These are phyloP conservation scores for Epichloe scottii DNA, from an alignment of 2,329 filamentous ascomycete genomes.

Conservation along the genomic window DNA sequence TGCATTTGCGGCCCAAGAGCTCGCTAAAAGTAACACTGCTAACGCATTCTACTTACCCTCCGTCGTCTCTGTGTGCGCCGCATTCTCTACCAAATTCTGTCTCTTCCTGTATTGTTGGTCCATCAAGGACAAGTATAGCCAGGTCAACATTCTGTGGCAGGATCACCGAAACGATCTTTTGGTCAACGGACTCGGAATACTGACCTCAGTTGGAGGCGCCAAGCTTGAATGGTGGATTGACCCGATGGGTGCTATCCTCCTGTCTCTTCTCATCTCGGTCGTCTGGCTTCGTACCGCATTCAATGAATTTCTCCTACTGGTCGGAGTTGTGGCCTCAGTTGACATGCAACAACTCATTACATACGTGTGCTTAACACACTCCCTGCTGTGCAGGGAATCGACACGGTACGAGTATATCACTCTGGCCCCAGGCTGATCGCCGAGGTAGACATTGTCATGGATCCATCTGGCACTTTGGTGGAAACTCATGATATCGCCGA, in stretches of 20 bases:
- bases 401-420: constrained; percentile 91
- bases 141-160: constrained; percentile 87
- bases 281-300: constrained; percentile 83
- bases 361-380: constrained; percentile 83
- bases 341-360: constrained; percentile 88
- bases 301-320: constrained; percentile 77
- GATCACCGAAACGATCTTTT: constrained; percentile 96
- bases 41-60: constrained; percentile 69
- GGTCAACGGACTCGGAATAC: constrained; percentile 85
- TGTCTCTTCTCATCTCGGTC: constrained; percentile 64
- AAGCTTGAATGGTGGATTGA: constrained; percentile 94
- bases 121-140: constrained; percentile 79
- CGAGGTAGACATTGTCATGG: constrained; percentile 95
- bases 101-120: constrained; percentile 91
- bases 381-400: constrained; percentile 71
- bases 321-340: constrained; percentile 77
- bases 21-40: constrained; percentile 41
- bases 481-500: constrained; percentile 90
- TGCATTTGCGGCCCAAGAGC: constrained; percentile 66
- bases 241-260: constrained; percentile 74
- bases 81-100: constrained; percentile 70
- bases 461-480: constrained; percentile 55
- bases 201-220: constrained; percentile 81
- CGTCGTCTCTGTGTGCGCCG: constrained; percentile 71
- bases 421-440: constrained; percentile 79